These are phyloP conservation scores for Alternaria infectoria DNA, from an alignment of 2,329 filamentous ascomycete genomes.

Conservation along the genomic window DNA sequence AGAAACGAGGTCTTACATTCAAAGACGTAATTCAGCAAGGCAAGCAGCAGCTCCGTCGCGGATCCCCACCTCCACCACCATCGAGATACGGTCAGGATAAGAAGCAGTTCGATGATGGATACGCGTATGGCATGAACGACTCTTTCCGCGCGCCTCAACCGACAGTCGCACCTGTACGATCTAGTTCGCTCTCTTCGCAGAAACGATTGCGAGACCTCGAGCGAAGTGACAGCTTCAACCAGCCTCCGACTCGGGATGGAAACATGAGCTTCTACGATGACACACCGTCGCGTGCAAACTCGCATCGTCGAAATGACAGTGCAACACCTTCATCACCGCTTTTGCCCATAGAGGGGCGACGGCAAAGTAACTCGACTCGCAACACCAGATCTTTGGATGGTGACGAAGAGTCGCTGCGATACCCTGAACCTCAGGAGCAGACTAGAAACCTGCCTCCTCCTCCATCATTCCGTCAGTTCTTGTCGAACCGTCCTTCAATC, in stretches of 20 bases:
- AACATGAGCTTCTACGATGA: constrained; percentile 37
- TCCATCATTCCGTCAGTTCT: constrained; percentile 49
- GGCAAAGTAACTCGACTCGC: constrained; percentile 38
- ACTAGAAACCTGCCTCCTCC: constrained; percentile 33
- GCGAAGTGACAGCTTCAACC: constrained; percentile 41
- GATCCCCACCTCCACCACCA: constrained; percentile 28
- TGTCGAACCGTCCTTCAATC: constrained; percentile 44
- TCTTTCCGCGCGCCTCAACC: constrained; percentile 35
- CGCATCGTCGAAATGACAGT: constrained; percentile 38
- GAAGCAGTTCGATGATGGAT: constrained; percentile 35
- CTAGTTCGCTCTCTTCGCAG: constrained; percentile 38
- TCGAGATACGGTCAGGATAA: constrained; percentile 33
- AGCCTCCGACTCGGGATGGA: constrained; percentile 11
- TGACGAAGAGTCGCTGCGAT: constrained; percentile 31
- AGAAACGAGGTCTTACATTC: constrained; percentile 46
- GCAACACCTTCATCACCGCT: constrained; percentile 41
- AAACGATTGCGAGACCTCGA: constrained; percentile 35
- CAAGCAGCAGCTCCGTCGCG: constrained; percentile 30
- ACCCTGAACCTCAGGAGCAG: constrained; percentile 25
- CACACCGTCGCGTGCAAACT: constrained; percentile 30
- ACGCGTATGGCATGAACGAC: constrained; percentile 29
- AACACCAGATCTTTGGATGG: constrained; percentile 40
- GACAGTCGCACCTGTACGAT: constrained; percentile 28
- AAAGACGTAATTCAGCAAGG: constrained; percentile 33
- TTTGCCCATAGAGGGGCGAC: constrained; percentile 34